These are phyloP conservation scores for Hortiboletus campestris DNA, from an alignment of 768 basidiomycete species.

Conservation along the genomic window DNA sequence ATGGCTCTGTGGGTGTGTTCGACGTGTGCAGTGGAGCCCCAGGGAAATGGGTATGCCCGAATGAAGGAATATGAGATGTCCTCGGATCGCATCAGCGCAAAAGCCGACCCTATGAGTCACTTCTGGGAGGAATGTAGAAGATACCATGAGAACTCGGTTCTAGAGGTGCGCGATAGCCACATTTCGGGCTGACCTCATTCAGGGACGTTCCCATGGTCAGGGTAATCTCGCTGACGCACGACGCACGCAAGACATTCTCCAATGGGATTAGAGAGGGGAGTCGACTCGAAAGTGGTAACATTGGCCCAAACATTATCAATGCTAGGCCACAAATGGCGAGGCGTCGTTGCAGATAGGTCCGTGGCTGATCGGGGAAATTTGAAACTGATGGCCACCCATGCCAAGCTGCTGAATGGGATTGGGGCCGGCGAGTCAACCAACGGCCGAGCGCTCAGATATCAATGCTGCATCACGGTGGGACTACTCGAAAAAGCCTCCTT, in stretches of 20 bases:
- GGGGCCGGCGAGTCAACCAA: background rate
- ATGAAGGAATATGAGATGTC: background rate
- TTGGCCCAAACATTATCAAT: background rate
- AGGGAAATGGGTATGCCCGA: background rate
- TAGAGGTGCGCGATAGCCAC: background rate
- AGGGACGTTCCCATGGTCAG: conserved; percentile 18
- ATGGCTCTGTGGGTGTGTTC: background rate
- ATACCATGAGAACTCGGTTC: conserved; percentile 5
- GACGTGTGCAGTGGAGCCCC: background rate
- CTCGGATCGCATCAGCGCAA: conserved; percentile 13
- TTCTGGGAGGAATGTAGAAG: background rate
- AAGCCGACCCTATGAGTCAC: background rate
- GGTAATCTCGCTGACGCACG: background rate
- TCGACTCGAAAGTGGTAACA: background rate
- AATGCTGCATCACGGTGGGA: background rate
- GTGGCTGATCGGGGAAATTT: conserved; percentile 9
- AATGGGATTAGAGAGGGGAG: conserved; percentile 13
- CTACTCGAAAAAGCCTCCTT: background rate
- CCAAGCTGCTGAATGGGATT: background rate
- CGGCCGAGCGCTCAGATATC: background rate
- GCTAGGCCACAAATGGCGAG: background rate
- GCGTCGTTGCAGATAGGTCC: background rate
- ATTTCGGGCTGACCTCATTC: background rate
- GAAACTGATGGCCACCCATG: conserved; percentile 9
- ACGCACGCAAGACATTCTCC: background rate